phyloP scores from a whole-genome alignment of 2,329 filamentous ascomycete species.

The Fusarium denticulatum region DNA sequence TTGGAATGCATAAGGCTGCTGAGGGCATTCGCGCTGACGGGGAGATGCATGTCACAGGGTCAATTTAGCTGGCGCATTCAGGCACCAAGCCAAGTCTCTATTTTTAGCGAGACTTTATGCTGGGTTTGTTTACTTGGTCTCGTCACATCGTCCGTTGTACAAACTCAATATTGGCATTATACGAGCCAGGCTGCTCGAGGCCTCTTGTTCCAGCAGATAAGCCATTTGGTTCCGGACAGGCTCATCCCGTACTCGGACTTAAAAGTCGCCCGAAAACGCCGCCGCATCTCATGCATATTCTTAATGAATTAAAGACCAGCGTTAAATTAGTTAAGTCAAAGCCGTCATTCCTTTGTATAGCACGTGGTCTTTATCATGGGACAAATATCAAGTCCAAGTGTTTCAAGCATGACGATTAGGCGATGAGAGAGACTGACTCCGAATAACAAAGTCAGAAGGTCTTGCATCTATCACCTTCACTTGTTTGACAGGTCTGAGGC shows the following conservation, averaged over 20 bases:
- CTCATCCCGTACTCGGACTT: too few species aligned
- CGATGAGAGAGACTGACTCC: not conserved
- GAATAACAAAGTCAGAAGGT: not conserved
- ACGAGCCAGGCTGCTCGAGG: not conserved
- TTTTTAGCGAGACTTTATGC: not conserved
- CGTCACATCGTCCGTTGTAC: not conserved
- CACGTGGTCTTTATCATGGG: not conserved
- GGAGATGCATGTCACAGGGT: not conserved
- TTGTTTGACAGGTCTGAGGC: not conserved
- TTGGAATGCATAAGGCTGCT: not conserved
- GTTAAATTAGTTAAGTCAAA: rapidly evolving
- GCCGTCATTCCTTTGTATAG: not conserved
- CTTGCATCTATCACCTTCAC: not conserved
- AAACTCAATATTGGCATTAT: not conserved
- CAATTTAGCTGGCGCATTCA: not conserved
- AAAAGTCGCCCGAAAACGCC: too few species aligned
- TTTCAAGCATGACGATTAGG: not conserved
- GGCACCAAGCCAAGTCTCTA: not conserved
- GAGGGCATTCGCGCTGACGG: not conserved
- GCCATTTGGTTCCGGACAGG: not conserved
- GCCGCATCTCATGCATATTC: not conserved
- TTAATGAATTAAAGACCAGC: rapidly evolving
- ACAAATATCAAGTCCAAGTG: not conserved
- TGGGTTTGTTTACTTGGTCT: not conserved
- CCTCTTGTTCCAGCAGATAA: not conserved